Conservation (phyloP, 179 eudicot genomes). For the Monotropa hypopitys region DNA sequence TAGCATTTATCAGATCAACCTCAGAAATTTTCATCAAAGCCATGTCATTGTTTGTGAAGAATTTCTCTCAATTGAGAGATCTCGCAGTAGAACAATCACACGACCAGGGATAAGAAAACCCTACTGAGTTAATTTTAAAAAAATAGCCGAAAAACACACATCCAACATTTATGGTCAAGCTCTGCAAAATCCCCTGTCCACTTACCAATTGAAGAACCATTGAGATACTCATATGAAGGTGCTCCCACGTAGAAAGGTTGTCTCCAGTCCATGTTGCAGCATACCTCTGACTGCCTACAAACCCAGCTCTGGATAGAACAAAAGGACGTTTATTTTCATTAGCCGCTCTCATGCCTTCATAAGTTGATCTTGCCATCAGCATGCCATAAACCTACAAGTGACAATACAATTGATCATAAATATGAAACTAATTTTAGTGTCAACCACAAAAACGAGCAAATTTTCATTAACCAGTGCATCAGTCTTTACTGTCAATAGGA, state of each 20-base stretch:
- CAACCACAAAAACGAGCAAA: background rate
- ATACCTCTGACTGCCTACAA: conserved; percentile 88
- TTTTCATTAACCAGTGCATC: background rate
- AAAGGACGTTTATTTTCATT: conserved; percentile 66
- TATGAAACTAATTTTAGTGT: background rate
- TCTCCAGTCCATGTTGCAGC: conserved; percentile 99
- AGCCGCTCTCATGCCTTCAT: conserved; percentile 84
- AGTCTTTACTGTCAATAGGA: background rate
- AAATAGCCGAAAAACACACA: background rate
- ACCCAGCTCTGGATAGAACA: conserved; percentile 98
- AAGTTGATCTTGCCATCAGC: conserved; percentile 96
- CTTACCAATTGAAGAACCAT: conserved; percentile 96
- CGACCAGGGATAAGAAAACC: background rate
- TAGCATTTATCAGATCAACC: background rate
- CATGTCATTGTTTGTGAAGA: background rate
- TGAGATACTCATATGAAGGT: conserved; percentile 91
- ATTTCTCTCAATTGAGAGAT: background rate
- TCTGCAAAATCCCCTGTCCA: background rate
- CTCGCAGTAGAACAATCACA: background rate
- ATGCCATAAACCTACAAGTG: conserved; percentile 69
- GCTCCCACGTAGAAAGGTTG: conserved; percentile 97
- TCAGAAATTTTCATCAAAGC: background rate
- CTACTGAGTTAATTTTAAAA: too few relatives aligned
- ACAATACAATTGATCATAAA: background rate
- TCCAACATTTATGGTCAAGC: conserved; percentile 4